Conservation (phyloP, 108 stramenopile species). For the Nannochloropsis oceanica region DNA sequence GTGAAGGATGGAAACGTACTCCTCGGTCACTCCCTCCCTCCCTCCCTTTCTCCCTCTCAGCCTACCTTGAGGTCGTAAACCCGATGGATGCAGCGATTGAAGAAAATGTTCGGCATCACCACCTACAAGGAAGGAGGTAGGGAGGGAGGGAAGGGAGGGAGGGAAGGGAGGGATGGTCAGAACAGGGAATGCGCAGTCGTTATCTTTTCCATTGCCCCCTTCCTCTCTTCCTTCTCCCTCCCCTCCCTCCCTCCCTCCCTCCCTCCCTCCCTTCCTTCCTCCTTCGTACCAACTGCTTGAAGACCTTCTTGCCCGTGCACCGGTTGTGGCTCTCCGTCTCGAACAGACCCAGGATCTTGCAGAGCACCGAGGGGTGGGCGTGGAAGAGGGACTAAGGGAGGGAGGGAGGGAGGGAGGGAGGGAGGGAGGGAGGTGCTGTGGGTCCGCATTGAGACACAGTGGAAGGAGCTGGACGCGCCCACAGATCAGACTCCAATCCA, state of each 20-base stretch:
- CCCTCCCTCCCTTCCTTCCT: background rate
- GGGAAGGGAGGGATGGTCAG: background rate
- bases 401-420: background rate
- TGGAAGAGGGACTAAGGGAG: slow-evolving; percentile 52
- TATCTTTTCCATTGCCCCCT: background rate
- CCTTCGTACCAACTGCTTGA: slow-evolving; percentile 54
- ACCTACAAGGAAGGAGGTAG: slow-evolving; percentile 40
- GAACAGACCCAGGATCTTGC: slow-evolving; percentile 93
- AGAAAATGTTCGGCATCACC: slow-evolving; percentile 88
- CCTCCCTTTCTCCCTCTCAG: slow-evolving; percentile 31
- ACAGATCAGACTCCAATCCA: no score
- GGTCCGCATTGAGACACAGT: no score
- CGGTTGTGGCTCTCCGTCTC: slow-evolving; percentile 87
- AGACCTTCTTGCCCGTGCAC: slow-evolving; percentile 70
- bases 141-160: background rate
- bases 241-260: background rate
- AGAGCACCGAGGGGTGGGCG: slow-evolving; percentile 73
- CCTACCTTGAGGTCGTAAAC: slow-evolving; percentile 93
- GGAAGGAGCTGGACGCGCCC: no score
- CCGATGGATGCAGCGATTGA: slow-evolving; percentile 59
- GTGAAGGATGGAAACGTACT: no score
- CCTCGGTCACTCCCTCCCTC: background rate
- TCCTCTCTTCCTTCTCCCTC: background rate
- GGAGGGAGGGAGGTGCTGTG: background rate
- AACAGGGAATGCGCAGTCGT: background rate